Evolutionary conservation across 192 early-diverging fungal genomes (phyloP), one percentile per base, ranked within the genome.

Genomic region (Mortierella alpina): DNA sequence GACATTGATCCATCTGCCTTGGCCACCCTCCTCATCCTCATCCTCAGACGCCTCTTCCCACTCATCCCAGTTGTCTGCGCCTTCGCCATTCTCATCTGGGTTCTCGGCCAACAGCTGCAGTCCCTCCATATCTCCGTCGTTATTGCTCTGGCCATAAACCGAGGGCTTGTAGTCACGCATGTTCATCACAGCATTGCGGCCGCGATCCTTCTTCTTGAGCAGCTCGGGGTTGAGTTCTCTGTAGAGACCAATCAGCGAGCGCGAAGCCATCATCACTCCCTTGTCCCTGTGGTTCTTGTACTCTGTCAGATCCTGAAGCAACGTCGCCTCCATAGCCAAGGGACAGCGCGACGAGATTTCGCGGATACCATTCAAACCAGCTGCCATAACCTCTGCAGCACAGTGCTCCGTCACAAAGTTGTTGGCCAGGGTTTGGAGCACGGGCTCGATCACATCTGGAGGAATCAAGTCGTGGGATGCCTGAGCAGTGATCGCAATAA

Each of bases 331-430:
- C 81, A 99, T 96, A 18, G 96, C 95, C 51, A 99, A 82, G n/a
- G 98, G 97, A 65, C 93, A 93, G 18, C 98, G 90, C 7, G 83
- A 70, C 66, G 92, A 93, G 15, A 99, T 91, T 63, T 97, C 97
- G 57, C 98, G 93, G 46, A 95, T 92, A 58, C 90, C 90, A 68
- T 95, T 95, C 59, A 86, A 65, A 47, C 97, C 98, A 7, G 96
- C 97, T 15, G 93, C 92, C 86, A 99, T 96, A 47, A 99, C 98
- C 79, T 99, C 98, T 7, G 90, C 89, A 9, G 97, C 85, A 50
- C 89, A 92, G 81, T 96, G 96, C 72, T 93, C 95, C 49, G 95
- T 94, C 23, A 99, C 93, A 90, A 99, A 99, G 86, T 94, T 95
- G 84, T 99, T 95, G 14, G 98, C 96, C 18, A 98, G 91, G 12